Conservation (phyloP, 2,329 filamentous ascomycete genomes). For the Hawksworthiomyces lignivorus region DNA sequence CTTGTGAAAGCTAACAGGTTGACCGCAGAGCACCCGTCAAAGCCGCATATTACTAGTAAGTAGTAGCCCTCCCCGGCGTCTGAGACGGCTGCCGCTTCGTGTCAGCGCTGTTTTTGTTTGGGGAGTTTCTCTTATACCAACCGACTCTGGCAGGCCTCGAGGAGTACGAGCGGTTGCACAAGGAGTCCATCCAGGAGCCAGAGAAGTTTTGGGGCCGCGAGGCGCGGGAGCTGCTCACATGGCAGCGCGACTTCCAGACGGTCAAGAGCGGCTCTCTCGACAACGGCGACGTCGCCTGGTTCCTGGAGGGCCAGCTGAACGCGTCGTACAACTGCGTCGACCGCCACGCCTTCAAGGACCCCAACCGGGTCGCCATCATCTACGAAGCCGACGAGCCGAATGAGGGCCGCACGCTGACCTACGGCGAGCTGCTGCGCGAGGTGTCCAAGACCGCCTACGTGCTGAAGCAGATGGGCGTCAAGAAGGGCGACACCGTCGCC, state of each 20-base stretch:
- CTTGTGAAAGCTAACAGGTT: constrained; percentile 25
- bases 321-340: constrained; percentile 97
- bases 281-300: constrained; percentile 87
- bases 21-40: constrained; percentile 56
- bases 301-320: constrained; percentile 86
- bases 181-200: constrained; percentile 84
- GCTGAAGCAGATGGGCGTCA: constrained; percentile 89
- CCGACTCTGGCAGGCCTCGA: constrained; percentile 46
- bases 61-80: no score
- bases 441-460: constrained; percentile 83
- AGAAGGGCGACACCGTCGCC: constrained; percentile 94
- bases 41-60: constrained; percentile 59
- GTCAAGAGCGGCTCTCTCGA: constrained; percentile 69
- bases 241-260: constrained; percentile 87
- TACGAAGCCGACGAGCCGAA: constrained; percentile 92
- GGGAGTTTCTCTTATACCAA: constrained; percentile 21
- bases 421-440: constrained; percentile 85
- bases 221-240: constrained; percentile 83
- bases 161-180: constrained; percentile 61
- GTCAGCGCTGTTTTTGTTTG: no score
- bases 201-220: constrained; percentile 82
- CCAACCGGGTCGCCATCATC: constrained; percentile 90
- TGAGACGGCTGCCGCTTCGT: no score
- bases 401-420: constrained; percentile 85
- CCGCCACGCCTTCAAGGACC: constrained; percentile 90